These are phyloP conservation scores for Akanthomyces muscarius DNA, from an alignment of 2,329 filamentous ascomycete species.

Conservation along the genomic window DNA sequence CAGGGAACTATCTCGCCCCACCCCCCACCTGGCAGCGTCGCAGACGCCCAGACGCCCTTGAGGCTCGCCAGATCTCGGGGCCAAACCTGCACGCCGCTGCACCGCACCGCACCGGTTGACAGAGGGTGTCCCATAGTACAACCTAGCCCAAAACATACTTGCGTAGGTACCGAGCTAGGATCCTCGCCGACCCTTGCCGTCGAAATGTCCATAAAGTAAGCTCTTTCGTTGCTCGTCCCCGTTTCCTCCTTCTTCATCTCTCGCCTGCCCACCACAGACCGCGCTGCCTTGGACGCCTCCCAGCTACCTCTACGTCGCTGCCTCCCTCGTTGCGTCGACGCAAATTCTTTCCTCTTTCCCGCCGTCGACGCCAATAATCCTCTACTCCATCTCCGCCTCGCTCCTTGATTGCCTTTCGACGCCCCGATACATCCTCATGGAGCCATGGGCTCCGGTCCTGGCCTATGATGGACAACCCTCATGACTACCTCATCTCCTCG, in stretches of 20 bases:
- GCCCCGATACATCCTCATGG: slow-evolving; percentile 25
- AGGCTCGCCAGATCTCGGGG: slow-evolving; percentile 13
- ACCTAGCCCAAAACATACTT: slow-evolving; percentile 20
- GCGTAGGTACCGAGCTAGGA: slow-evolving; percentile 27
- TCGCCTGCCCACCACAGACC: slow-evolving; percentile 13
- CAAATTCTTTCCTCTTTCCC: slow-evolving; percentile 5
- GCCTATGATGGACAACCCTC: slow-evolving; percentile 39
- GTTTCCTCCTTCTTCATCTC: slow-evolving; percentile 18
- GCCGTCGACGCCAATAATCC: slow-evolving; percentile 6
- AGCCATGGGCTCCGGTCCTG: slow-evolving; percentile 30
- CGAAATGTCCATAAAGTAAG: slow-evolving; percentile 55
- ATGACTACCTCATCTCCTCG: slow-evolving; percentile 38
- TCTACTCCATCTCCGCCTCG: slow-evolving; percentile 12
- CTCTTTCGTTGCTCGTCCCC: slow-evolving; percentile 19
- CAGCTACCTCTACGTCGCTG: slow-evolving; percentile 26
- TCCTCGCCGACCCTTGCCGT: slow-evolving; percentile 29
- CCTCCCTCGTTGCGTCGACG: slow-evolving; percentile 11
- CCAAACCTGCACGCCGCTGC: slow-evolving; percentile 10
- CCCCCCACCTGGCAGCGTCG: slow-evolving; percentile 14
- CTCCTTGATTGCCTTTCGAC: slow-evolving; percentile 20
- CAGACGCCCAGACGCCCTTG: slow-evolving; percentile 15
- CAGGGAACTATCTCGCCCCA: slow-evolving; percentile 12
- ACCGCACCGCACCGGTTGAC: slow-evolving; percentile 5
- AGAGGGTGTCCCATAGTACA: slow-evolving; percentile 14
- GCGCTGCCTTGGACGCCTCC: slow-evolving; percentile 15